Base-by-base conservation (phyloP, 768 basidiomycete genomes). In the Mycena chlorophos region DNA sequence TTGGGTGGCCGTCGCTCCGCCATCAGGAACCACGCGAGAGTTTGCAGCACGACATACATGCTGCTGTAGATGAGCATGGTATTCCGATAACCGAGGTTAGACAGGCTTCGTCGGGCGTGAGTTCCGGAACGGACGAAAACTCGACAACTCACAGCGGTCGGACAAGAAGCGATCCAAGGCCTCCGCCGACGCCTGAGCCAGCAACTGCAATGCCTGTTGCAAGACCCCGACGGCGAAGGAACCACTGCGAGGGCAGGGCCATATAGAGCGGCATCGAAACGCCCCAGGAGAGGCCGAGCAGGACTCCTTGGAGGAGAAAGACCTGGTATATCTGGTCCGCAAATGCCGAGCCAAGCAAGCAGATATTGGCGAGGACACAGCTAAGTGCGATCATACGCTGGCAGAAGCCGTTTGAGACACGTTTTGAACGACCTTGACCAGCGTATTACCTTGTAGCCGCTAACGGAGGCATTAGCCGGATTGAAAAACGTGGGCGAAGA, bases 151-250 rank as follows among this genome's bases (percentile, higher is more conserved):
- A 66, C 66, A 66, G 43, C 29, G 52, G 45, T 31, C 66, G 63
- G 17, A 66, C 62, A 29, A 65, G 47, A 31, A 66, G 56, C 3
- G 58, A 63, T 22, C 46, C 57, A 25, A 63, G 46, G 20, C 64
- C 73, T 23, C 68, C 72, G 28, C 71, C 69, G n/a, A 71, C 57
- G 5, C 69, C 73, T 23, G 64, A 65, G 26, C 66, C 68, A 1
- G 65, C 65, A 49, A 72, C 70, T 8, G 73, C 72, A 39, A 73
- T 58, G 31, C 69, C 71, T 17, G 71, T 73, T 13, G 74, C 68
- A 4, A 72, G 58, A 8, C 71, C 71, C 4, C 68, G 68, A 25
- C 56, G 64, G 52, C 63, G 65, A 37, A 63, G 66, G 56, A 74
- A 72, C 65, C 70, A 73, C 29, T 71, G 74, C 0, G 71, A 60